Evolutionary conservation across 495 filamentous ascomycete genomes (phyloP).

Genomic region (Lasiosphaeria miniovina): DNA sequence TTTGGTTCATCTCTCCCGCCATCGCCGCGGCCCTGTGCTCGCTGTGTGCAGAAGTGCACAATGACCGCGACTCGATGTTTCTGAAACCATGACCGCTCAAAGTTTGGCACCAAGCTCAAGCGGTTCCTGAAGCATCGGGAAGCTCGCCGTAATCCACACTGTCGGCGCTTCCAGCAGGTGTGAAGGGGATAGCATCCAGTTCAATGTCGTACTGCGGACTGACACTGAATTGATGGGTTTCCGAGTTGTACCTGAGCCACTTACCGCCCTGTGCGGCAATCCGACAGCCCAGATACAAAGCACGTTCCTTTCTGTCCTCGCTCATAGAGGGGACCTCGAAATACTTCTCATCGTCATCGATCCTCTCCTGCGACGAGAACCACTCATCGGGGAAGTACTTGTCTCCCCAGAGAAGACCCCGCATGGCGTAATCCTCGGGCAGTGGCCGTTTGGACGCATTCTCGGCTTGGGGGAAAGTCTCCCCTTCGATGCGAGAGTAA

Average conservation of each 20-base stretch:
- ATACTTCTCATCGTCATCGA: constrained; percentile 74
- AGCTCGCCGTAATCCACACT: constrained; percentile 27
- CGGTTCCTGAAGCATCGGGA: constrained; percentile 20
- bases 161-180: constrained; percentile 3
- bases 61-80: neutral
- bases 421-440: constrained; percentile 79
- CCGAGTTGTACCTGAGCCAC: constrained; percentile 36
- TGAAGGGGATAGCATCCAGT: constrained; percentile 6
- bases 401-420: constrained; percentile 70
- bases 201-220: constrained; percentile 29
- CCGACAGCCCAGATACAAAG: constrained; percentile 65
- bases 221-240: constrained; percentile 33
- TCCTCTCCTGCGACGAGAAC: constrained; percentile 59
- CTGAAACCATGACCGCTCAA: no score
- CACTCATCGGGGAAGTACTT: constrained; percentile 66
- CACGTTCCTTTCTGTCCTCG: constrained; percentile 65
- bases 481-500: constrained; percentile 46
- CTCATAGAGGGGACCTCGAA: constrained; percentile 66
- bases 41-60: no score
- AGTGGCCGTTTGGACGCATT: constrained; percentile 57
- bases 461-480: constrained; percentile 51
- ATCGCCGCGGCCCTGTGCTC: no score
- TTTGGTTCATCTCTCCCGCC: no score
- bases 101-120: constrained; percentile 1
- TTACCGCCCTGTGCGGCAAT: constrained; percentile 45